A percentile compares a stretch with the other conserved stretches of the same genome.
Evolutionary conservation across 1,139 yeast genomes (phyloP).

Genomic region (Blastobotrys ciferrii): DNA sequence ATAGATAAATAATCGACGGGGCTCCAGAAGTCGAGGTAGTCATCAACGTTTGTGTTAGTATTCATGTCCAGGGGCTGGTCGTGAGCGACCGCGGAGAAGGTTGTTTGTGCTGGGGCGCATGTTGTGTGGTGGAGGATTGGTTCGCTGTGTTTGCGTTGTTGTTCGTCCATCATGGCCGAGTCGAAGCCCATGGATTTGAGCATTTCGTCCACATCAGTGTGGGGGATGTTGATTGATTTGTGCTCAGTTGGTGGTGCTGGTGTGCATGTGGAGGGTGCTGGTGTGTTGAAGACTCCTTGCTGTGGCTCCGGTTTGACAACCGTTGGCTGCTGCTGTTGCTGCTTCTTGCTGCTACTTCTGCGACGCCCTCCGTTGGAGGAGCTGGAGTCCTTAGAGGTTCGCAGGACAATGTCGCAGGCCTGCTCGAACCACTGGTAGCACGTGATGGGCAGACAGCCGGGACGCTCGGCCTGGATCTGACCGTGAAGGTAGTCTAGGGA

Average conservation of each 20-base stretch:
- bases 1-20: constrained; percentile 16
- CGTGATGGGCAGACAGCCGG: constrained; percentile 28
- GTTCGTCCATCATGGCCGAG: background rate
- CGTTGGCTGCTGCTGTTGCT: constrained; percentile 2
- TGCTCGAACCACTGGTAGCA: constrained; percentile 29
- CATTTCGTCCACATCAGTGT: constrained; percentile 5
- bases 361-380: constrained; percentile 10
- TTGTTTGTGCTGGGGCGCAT: constrained; percentile 2
- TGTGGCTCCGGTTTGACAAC: constrained; percentile 1
- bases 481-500: constrained; percentile 28
- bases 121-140: background rate
- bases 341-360: constrained; percentile 3
- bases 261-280: background rate
- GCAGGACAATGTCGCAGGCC: constrained; percentile 28
- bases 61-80: background rate
- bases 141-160: background rate
- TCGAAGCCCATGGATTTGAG: constrained; percentile 6
- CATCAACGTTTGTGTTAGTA: constrained; percentile 4
- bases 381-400: constrained; percentile 1
- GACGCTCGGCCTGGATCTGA: constrained; percentile 29
- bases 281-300: background rate
- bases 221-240: background rate
- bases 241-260: background rate
- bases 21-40: constrained; percentile 20
- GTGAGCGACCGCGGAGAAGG: background rate